Conservation (phyloP, 495 filamentous ascomycete genomes). For the Clavariopsis aquatica region DNA sequence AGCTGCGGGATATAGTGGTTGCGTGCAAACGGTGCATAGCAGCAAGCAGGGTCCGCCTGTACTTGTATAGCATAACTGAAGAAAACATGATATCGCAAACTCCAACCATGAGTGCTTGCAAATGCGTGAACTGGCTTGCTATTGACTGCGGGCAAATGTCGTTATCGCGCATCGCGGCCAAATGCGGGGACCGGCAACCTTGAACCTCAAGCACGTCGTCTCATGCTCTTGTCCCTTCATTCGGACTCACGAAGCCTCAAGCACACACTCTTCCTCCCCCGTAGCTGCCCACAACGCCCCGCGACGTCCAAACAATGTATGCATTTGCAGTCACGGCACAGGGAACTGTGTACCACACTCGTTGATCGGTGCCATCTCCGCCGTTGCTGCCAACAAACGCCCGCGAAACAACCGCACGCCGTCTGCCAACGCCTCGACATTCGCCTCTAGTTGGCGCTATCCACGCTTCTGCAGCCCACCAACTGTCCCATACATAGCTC, state of each 20-base stretch:
- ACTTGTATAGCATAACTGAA: slow-evolving; percentile 12
- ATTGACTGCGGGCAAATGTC: slow-evolving; percentile 6
- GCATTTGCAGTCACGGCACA: slow-evolving; percentile 28
- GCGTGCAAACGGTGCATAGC: neutral
- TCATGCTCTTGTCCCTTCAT: slow-evolving; percentile 14
- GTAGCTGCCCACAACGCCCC: neutral
- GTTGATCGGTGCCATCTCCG: slow-evolving; percentile 24
- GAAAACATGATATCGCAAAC: slow-evolving; percentile 1
- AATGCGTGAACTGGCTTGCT: neutral
- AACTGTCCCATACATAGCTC: neutral
- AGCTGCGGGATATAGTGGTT: neutral
- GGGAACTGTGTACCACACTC: slow-evolving; percentile 21
- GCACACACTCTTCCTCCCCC: neutral
- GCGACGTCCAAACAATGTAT: slow-evolving; percentile 26
- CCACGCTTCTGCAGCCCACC: neutral
- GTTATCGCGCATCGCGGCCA: slow-evolving; percentile 13
- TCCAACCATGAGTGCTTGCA: neutral
- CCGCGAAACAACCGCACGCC: slow-evolving; percentile 3
- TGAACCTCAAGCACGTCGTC: slow-evolving; percentile 29
- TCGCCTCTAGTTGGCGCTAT: neutral
- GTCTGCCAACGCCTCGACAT: slow-evolving; percentile 1
- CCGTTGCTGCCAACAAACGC: slow-evolving; percentile 17
- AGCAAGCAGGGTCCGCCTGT: slow-evolving; percentile 1
- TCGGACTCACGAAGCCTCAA: slow-evolving; percentile 1
- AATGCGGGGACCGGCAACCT: slow-evolving; percentile 24